Evolutionary conservation across 305 asterid species (phyloP).

Genomic region (Salvia sclarea): DNA sequence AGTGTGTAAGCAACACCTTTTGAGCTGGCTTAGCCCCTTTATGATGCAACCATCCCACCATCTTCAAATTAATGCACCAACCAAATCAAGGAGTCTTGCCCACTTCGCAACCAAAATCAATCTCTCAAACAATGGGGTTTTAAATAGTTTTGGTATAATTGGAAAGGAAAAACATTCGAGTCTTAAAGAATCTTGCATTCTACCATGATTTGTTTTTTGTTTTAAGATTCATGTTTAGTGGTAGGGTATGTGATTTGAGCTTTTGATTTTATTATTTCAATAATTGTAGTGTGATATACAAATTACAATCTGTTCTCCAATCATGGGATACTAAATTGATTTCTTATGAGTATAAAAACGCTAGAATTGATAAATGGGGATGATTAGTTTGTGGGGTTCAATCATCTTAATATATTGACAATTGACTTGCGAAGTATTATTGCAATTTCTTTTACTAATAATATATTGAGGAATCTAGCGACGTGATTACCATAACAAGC

Average conservation of each 20-base stretch:
- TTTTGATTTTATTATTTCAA: not conserved
- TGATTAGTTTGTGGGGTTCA: not conserved
- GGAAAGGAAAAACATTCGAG: not conserved
- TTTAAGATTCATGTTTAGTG: too few relatives aligned
- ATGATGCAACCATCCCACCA: constrained; percentile 31
- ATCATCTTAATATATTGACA: not conserved
- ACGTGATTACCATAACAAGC: constrained; percentile 9
- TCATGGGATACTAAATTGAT: not conserved
- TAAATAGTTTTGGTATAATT: not conserved
- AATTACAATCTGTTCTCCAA: not conserved
- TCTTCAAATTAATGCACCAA: not conserved
- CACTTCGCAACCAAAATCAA: not conserved
- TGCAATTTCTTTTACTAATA: not conserved
- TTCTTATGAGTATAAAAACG: not conserved
- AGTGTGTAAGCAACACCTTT: constrained; percentile 21
- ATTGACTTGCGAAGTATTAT: not conserved
- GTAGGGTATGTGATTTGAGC: too few relatives aligned
- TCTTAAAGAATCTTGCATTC: not conserved
- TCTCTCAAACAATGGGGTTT: not conserved
- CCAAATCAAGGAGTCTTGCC: not conserved
- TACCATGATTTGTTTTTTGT: too few relatives aligned
- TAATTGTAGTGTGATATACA: not conserved
- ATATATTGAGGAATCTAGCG: not conserved
- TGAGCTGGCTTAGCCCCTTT: constrained; percentile 31
- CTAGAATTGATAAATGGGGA: not conserved